Evolutionary conservation across 2,329 filamentous ascomycete genomes (phyloP).

Genomic region (Exophiala oligosperma): DNA sequence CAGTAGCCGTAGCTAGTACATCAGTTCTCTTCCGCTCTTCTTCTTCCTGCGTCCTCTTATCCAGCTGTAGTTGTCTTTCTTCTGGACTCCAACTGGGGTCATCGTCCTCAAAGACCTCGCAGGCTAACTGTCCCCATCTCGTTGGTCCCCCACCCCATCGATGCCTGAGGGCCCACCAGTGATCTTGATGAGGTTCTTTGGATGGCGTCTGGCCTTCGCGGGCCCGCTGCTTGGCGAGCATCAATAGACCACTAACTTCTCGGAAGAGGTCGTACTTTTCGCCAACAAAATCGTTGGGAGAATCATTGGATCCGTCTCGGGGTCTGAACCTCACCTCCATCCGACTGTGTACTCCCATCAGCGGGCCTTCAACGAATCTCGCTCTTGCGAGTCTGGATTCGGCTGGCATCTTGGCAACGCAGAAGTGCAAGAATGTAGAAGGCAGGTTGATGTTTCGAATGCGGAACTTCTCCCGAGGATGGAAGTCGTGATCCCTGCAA

Average conservation of each 20-base stretch:
- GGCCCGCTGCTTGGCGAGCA: constrained; percentile 61
- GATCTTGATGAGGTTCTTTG: constrained; percentile 51
- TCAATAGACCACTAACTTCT: constrained; percentile 58
- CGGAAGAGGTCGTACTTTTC: constrained; percentile 56
- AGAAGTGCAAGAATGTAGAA: constrained; percentile 57
- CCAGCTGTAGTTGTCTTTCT: constrained; percentile 27
- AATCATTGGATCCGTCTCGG: constrained; percentile 11
- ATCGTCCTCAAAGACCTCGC: constrained; percentile 27
- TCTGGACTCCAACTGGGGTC: constrained; percentile 37
- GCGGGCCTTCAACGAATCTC: constrained; percentile 59
- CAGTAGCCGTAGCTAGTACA: constrained; percentile 3
- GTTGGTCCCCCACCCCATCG: constrained; percentile 56
- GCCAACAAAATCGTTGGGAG: constrained; percentile 29
- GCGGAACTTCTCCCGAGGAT: constrained; percentile 45
- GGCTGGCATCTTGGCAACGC: constrained; percentile 54
- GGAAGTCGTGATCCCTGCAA: constrained; percentile 49
- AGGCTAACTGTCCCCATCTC: constrained; percentile 34
- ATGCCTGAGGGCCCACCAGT: constrained; percentile 60
- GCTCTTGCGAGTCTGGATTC: constrained; percentile 54
- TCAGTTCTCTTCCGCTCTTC: constrained; percentile 21
- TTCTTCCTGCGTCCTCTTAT: constrained; percentile 21
- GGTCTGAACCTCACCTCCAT: constrained; percentile 55
- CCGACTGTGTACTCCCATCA: constrained; percentile 57
- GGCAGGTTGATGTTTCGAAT: constrained; percentile 48
- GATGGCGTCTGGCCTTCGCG: constrained; percentile 54